Evolutionary conservation across 176 grass and related monocot species (phyloP).

Genomic region (Bonia amplexicaulis): DNA sequence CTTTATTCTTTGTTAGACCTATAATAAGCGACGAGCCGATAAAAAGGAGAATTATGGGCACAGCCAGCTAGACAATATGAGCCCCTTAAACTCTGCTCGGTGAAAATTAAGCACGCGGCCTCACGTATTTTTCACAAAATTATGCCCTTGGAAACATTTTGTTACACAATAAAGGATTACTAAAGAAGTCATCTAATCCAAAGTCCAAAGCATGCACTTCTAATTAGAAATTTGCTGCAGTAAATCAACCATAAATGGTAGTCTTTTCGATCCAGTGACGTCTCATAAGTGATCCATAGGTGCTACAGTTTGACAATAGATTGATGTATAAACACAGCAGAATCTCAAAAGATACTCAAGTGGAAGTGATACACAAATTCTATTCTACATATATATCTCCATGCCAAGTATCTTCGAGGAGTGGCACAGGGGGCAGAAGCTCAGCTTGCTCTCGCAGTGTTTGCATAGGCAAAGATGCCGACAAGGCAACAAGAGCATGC

Average conservation of each 20-base stretch:
- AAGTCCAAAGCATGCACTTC: constrained; percentile 4
- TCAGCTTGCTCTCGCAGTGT: constrained; percentile 88
- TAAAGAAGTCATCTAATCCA: background rate
- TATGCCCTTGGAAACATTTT: background rate
- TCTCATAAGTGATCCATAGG: constrained; percentile 23
- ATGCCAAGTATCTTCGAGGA: constrained; percentile 97
- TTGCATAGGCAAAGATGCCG: constrained; percentile 97
- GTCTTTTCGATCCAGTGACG: background rate
- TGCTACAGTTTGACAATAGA: constrained; percentile 31
- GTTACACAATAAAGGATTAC: background rate
- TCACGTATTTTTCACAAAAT: background rate
- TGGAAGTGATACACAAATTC: constrained; percentile 33
- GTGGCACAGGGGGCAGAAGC: constrained; percentile 86
- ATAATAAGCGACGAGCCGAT: background rate
- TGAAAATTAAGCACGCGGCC: background rate
- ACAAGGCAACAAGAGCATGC: constrained; percentile 92
- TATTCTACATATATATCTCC: constrained; percentile 92
- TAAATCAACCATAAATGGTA: constrained; percentile 34
- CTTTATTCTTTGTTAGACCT: background rate
- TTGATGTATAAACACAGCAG: constrained; percentile 31
- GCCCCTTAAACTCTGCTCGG: background rate
- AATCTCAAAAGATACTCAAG: constrained; percentile 41
- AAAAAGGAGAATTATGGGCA: background rate
- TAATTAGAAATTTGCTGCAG: constrained; percentile 32
- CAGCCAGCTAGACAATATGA: background rate